Evolutionary conservation across 2,329 filamentous ascomycete genomes (phyloP), one percentile per base, ranked within the genome.

Genomic region (Zalaria obscura): DNA sequence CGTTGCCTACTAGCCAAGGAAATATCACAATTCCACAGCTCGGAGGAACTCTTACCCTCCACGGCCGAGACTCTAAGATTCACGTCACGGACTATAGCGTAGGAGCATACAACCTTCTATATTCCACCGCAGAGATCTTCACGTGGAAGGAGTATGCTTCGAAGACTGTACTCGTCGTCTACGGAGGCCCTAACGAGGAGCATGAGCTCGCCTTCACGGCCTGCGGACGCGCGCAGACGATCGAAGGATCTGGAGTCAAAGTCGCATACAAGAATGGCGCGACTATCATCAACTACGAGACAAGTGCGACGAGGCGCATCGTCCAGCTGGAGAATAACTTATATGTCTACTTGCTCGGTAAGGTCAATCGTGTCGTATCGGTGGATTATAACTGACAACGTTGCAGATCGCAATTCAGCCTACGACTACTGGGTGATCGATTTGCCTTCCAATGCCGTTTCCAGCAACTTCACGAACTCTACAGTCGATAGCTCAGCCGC

Each of bases 371-470:
- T 8, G 8, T 8, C 8, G 8, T n/a, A 33, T 36, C 18, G 9
- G 2, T 4, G 5, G 8, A 25, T 40, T 18, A 5, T 18, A 11
- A 25, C 5, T 25, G 11, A 5, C 9, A 5, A 25, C 4, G 3
- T 33, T 33, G 31, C n/a, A n/a, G 42, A 43, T 9, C 38, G 42
- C 35, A 75, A 80, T 46, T 64, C 71, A 8, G 80, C 78, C 0
- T 83, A 83, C 58, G 73, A 78, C 46, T 80, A 80, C 58, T 84
- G 78, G 78, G 72, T 76, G 0, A 62, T 78, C 2, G 71, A 80
- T 39, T 53, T 76, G 2, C 66, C 66, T 0, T 60, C 59, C 2
- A 57, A 54, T 40, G 51, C 60, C 33, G 43, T 46, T 6, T 49
- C 44, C 10, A 52, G 51, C 40, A 57, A 57, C 44, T 53, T 47